These are phyloP conservation scores for Coemansia umbellata DNA, from an alignment of 192 early-diverging fungal species.

Conservation along the genomic window DNA sequence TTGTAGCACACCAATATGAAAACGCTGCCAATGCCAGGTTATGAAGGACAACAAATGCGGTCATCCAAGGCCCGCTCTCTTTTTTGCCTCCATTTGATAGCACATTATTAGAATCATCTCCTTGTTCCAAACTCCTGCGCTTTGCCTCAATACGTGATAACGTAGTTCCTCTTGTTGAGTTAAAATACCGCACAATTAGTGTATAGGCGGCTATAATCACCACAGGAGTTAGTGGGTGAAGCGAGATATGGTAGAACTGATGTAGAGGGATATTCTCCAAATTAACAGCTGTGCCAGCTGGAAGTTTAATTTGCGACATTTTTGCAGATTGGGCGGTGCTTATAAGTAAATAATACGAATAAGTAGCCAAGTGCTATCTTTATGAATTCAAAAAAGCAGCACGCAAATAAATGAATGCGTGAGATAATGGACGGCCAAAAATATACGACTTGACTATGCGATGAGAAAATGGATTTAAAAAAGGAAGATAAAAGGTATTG, in stretches of 20 bases:
- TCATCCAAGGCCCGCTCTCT: conserved; percentile 60
- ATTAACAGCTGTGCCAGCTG: conserved; percentile 44
- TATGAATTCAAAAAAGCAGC: too few relatives aligned
- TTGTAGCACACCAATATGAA: conserved; percentile 70
- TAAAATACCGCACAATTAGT: conserved; percentile 35
- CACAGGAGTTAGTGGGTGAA: conserved; percentile 64
- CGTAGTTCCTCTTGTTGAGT: conserved; percentile 22
- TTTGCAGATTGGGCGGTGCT: too few relatives aligned
- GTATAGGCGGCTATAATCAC: conserved; percentile 62
- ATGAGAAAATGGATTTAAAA: too few relatives aligned
- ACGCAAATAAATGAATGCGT: too few relatives aligned
- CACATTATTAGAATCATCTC: conserved; percentile 4
- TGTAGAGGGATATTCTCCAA: conserved; percentile 63
- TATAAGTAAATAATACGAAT: too few relatives aligned
- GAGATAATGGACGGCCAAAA: too few relatives aligned
- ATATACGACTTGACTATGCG: too few relatives aligned
- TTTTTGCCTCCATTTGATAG: neutral
- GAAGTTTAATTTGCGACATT: conserved; percentile 43
- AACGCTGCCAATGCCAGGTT: conserved; percentile 69
- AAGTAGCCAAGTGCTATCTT: too few relatives aligned
- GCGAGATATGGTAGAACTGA: conserved; percentile 66
- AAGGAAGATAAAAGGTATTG: too few relatives aligned
- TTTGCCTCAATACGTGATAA: conserved; percentile 40
- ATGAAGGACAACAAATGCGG: conserved; percentile 73
- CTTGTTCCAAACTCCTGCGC: conserved; percentile 23